Evolutionary conservation across 176 grass and related monocot species (phyloP), one percentile per base, ranked within the genome.

Genomic region (Dactylis glomerata): DNA sequence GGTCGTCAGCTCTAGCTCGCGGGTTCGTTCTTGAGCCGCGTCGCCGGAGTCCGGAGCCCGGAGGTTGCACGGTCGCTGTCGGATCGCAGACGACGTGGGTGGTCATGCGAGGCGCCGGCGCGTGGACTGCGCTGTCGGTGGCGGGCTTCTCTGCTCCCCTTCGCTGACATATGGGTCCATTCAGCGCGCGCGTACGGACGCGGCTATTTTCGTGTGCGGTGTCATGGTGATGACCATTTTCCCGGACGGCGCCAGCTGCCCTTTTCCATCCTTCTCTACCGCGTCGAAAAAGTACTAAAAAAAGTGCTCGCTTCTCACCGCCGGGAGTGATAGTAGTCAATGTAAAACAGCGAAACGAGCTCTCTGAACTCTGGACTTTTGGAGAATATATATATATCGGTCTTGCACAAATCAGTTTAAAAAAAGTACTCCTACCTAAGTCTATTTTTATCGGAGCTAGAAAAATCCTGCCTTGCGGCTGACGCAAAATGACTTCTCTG

Each of bases 11-110:
- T 68, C 64, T 10, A 66, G 59, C 59, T 16, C n/a, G n/a, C n/a
- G n/a, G n/a, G n/a, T n/a, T n/a, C n/a, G n/a, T n/a, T n/a, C n/a
- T n/a, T n/a, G n/a, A n/a, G 82, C 70, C 61, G 73, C 40, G 92
- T 91, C 92, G 64, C 86, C 50, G 75, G 32, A 14, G n/a, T 2
- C 15, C 15, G 67, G 82, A 1, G 8, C 8, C 50, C 76, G 86
- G 86, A 87, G 89, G 92, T 88, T 94, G 64, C 47, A 58, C 58
- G 40, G 78, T 92, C 93, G 27, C 88, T 92, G 50, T 94, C 90
- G 20, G 69, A 62, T 71, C 44, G 5, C 4, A 17, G 13, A 51
- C 67, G 19, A 90, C 87, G 90, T 95, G 85, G 88, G 20, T 95
- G 85, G 88, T 15, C 15, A 13, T 0, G 3, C 12, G 0, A 0